These are phyloP conservation scores for Volvox reticuliferus DNA, from an alignment of 139 green algal genomes.

Conservation along the genomic window DNA sequence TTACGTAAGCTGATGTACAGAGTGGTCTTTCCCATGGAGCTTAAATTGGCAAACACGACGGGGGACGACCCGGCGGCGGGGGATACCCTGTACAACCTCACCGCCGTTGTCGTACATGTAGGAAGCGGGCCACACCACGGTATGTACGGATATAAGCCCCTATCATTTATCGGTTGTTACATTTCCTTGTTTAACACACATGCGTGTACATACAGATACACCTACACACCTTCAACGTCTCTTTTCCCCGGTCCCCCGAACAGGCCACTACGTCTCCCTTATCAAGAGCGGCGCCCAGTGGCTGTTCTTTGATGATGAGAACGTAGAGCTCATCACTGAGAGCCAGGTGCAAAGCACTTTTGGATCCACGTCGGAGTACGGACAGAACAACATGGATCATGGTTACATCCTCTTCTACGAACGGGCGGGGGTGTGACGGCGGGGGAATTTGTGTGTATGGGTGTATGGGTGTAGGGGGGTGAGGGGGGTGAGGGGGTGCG, in stretches of 20 bases:
- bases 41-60: conserved; percentile 93
- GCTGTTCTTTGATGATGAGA: conserved; percentile 95
- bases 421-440: conserved; percentile 2
- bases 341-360: conserved; percentile 87
- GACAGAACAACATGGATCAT: conserved; percentile 88
- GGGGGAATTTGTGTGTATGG: too few species aligned
- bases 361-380: conserved; percentile 82
- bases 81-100: conserved; percentile 87
- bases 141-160: conserved; percentile 34
- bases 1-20: conserved; percentile 96
- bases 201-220: too few species aligned
- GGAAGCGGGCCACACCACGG: conserved; percentile 94
- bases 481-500: too few species aligned
- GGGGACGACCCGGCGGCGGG: conserved; percentile 68
- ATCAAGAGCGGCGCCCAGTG: conserved; percentile 90
- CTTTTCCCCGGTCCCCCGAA: neutral
- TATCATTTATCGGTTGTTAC: too few species aligned
- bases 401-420: conserved; percentile 99
- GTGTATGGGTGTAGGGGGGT: too few species aligned
- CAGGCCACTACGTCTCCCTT: conserved; percentile 96
- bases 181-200: too few species aligned
- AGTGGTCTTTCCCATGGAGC: conserved; percentile 97
- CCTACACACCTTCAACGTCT: neutral
- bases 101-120: conserved; percentile 97
- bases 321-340: conserved; percentile 87